Evolutionary conservation across 2,329 filamentous ascomycete species (phyloP).

Genomic region (Xylaria sp.): DNA sequence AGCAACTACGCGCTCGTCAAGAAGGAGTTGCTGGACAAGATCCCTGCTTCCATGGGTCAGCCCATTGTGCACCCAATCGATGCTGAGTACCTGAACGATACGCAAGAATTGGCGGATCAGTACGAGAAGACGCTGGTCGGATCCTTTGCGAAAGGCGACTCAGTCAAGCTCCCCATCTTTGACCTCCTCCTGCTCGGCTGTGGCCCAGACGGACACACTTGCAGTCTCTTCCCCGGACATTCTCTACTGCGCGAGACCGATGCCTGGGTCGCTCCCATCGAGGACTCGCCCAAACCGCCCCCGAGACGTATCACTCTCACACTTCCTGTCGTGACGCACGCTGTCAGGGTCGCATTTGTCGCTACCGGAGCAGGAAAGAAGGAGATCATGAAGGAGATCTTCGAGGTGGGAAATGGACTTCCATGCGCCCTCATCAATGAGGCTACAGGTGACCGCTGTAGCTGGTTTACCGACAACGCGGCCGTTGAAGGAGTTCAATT

Average conservation of each 20-base stretch:
- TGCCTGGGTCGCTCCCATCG: conserved; percentile 92
- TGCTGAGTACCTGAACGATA: conserved; percentile 70
- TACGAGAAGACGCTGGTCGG: conserved; percentile 90
- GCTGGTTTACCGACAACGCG: conserved; percentile 91
- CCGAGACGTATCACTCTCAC: conserved; percentile 90
- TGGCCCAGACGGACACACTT: conserved; percentile 96
- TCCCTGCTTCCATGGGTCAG: conserved; percentile 72
- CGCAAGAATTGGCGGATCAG: conserved; percentile 90
- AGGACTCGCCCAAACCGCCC: conserved; percentile 95
- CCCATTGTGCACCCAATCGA: conserved; percentile 86
- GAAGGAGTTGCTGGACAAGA: conserved; percentile 86
- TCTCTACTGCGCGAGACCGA: conserved; percentile 84
- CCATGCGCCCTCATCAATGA: conserved; percentile 92
- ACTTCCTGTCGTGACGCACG: conserved; percentile 88
- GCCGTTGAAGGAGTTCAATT: conserved; percentile 88
- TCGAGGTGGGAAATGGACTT: conserved; percentile 82
- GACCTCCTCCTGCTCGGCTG: conserved; percentile 93
- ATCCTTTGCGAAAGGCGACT: conserved; percentile 90
- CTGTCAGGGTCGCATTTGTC: conserved; percentile 87
- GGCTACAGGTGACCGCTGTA: conserved; percentile 83
- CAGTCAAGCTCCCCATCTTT: conserved; percentile 93
- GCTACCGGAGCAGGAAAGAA: conserved; percentile 91
- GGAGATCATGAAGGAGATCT: conserved; percentile 91
- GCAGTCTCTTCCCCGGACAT: conserved; percentile 93
- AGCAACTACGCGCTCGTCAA: conserved; percentile 94